These are phyloP conservation scores for Metschnikowia peoriensis DNA, from an alignment of 805 yeast species.

Conservation along the genomic window DNA sequence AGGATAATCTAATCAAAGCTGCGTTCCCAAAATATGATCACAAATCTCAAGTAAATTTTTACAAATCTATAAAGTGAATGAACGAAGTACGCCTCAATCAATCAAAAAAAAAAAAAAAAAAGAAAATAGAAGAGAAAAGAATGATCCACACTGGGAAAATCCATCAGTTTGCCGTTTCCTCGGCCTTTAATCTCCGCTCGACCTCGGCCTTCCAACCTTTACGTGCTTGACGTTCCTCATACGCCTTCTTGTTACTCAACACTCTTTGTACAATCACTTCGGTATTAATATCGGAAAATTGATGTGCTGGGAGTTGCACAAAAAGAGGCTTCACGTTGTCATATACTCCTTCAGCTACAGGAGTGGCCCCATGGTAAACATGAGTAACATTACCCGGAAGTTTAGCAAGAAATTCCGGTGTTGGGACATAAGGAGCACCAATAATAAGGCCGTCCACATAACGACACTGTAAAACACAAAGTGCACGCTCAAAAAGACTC, in stretches of 20 bases:
- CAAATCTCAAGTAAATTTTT: too few relatives aligned
- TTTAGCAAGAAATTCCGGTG: slow-evolving; percentile 34
- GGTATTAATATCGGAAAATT: slow-evolving; percentile 64
- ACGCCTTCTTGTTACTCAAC: slow-evolving; percentile 59
- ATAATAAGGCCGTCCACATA: slow-evolving; percentile 78
- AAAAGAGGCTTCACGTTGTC: slow-evolving; percentile 36
- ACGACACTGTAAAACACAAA: slow-evolving; percentile 85
- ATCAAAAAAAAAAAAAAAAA: not conserved
- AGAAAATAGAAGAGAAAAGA: too few relatives aligned
- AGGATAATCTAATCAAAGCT: too few relatives aligned
- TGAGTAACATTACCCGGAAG: slow-evolving; percentile 38
- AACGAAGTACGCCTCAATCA: not conserved
- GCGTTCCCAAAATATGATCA: not conserved
- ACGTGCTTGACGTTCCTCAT: slow-evolving; percentile 81
- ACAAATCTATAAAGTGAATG: too few relatives aligned
- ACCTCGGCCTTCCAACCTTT: slow-evolving; percentile 77
- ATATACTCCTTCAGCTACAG: slow-evolving; percentile 33
- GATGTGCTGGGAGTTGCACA: slow-evolving; percentile 49
- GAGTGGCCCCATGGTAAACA: slow-evolving; percentile 62
- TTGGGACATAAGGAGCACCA: slow-evolving; percentile 61
- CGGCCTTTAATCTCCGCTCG: slow-evolving; percentile 29
- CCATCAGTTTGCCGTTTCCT: slow-evolving; percentile 15
- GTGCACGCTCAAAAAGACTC: slow-evolving; percentile 80
- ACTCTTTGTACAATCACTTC: slow-evolving; percentile 76
- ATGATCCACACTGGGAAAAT: not conserved